These are phyloP conservation scores for Lippia alba DNA, from an alignment of 305 asterid genomes.

Conservation along the genomic window DNA sequence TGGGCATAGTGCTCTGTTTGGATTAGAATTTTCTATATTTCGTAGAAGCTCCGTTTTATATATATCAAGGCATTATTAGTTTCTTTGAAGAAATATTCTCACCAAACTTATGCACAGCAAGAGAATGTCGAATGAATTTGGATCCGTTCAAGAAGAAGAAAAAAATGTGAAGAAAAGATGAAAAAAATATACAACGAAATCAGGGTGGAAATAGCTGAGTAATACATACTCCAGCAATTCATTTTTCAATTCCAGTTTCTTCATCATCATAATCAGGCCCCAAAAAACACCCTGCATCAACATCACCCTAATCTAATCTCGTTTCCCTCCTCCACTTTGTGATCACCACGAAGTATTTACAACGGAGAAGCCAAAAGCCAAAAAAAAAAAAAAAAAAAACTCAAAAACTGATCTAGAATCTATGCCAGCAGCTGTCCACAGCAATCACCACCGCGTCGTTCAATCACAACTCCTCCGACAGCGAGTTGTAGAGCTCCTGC, in stretches of 20 bases:
- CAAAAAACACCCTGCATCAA: conserved; percentile 16
- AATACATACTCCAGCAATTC: background rate
- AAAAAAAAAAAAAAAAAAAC: background rate
- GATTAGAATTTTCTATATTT: too few relatives aligned
- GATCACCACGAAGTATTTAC: conserved; percentile 43
- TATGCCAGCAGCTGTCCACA: background rate
- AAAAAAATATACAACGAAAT: background rate
- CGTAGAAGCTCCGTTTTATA: too few relatives aligned
- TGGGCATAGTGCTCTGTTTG: too few relatives aligned
- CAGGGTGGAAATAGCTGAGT: conserved; percentile 1
- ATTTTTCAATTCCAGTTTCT: background rate
- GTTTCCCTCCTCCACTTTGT: conserved; percentile 30
- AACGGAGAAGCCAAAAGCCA: conserved; percentile 17
- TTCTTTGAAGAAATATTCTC: too few relatives aligned
- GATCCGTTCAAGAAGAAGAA: background rate
- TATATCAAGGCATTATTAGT: too few relatives aligned
- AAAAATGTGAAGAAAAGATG: background rate
- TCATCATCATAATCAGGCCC: conserved; percentile 9
- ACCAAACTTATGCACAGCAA: too few relatives aligned
- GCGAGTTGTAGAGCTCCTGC: conserved; percentile 45
- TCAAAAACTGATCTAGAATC: conserved; percentile 8
- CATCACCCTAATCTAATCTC: conserved; percentile 5
- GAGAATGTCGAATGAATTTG: background rate
- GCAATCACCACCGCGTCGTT: background rate
- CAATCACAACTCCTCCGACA: conserved; percentile 44